Percentiles rank a stretch among this genome's conserved stretches.
These are phyloP conservation scores for Lachancea nothofagi DNA, from an alignment of 805 yeast genomes.

Conservation along the genomic window DNA sequence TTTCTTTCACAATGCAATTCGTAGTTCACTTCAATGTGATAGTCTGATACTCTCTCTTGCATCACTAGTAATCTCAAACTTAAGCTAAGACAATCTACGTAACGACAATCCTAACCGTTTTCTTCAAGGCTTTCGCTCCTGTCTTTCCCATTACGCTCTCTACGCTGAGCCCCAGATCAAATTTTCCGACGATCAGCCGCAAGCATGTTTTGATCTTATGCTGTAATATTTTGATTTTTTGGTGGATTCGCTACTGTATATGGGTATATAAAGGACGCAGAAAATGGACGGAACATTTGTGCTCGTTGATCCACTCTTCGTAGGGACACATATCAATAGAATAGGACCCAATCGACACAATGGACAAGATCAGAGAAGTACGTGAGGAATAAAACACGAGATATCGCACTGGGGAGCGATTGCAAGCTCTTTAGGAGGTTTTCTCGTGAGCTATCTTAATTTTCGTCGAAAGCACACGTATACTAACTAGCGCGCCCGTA, in stretches of 20 bases:
- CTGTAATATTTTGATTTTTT: neutral
- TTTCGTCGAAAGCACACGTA: neutral
- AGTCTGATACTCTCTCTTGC: too few species aligned
- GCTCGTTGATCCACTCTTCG: neutral
- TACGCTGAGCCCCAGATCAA: too few species aligned
- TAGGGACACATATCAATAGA: neutral
- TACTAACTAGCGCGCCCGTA: neutral
- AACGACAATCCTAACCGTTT: too few species aligned
- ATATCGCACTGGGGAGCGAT: neutral
- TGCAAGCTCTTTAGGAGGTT: too few species aligned
- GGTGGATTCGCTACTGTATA: neutral
- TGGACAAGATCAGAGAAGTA: slow-evolving; percentile 61
- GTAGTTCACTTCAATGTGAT: too few species aligned
- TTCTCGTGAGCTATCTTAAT: too few species aligned
- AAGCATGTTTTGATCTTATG: neutral
- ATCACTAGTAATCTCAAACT: too few species aligned
- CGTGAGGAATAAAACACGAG: slow-evolving; percentile 23
- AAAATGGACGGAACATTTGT: slow-evolving; percentile 1
- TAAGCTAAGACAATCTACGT: too few species aligned
- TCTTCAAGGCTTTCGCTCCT: too few species aligned
- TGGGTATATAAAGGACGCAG: slow-evolving; percentile 2
- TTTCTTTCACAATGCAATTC: too few species aligned
- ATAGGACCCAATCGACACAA: slow-evolving; percentile 20
- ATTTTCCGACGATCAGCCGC: too few species aligned
- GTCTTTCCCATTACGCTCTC: too few species aligned